Evolutionary conservation across 1,284 basidiomycete species (phyloP).

Genomic region (Ceratobasidium papillatum): DNA sequence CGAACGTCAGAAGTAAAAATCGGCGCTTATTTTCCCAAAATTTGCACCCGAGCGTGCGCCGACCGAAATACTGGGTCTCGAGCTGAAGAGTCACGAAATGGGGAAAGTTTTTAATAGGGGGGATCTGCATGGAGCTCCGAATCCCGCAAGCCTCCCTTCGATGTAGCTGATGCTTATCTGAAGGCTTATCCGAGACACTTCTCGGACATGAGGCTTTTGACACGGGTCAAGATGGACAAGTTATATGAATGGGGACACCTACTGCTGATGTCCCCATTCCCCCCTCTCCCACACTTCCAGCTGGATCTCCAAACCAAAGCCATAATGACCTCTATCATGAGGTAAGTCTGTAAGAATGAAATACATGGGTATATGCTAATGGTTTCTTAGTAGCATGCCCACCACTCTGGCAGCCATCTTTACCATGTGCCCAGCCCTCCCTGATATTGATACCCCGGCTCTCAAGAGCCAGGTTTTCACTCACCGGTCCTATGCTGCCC

Average conservation of each 20-base stretch:
- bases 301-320: neutral
- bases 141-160: slow-evolving; percentile 8
- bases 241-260: slow-evolving; percentile 9
- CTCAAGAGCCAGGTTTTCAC: slow-evolving; percentile 38
- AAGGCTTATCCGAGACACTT: neutral
- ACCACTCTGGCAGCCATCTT: slow-evolving; percentile 1
- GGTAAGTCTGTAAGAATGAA: neutral
- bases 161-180: slow-evolving; percentile 7
- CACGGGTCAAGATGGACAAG: slow-evolving; percentile 34
- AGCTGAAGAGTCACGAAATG: neutral
- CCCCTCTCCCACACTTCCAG: neutral
- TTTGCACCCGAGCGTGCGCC: slow-evolving; percentile 15
- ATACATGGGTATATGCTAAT: neutral
- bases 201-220: neutral
- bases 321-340: neutral
- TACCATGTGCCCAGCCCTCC: slow-evolving; percentile 15
- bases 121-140: neutral
- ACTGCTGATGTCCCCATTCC: neutral
- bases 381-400: neutral
- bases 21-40: slow-evolving; percentile 34
- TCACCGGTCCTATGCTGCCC: slow-evolving; percentile 39
- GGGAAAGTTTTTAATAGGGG: neutral
- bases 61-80: slow-evolving; percentile 7
- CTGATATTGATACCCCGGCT: neutral
- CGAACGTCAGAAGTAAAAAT: slow-evolving; percentile 3